These are phyloP conservation scores for Schizopora paradoxa DNA, from an alignment of 1,284 basidiomycete species.

Conservation along the genomic window DNA sequence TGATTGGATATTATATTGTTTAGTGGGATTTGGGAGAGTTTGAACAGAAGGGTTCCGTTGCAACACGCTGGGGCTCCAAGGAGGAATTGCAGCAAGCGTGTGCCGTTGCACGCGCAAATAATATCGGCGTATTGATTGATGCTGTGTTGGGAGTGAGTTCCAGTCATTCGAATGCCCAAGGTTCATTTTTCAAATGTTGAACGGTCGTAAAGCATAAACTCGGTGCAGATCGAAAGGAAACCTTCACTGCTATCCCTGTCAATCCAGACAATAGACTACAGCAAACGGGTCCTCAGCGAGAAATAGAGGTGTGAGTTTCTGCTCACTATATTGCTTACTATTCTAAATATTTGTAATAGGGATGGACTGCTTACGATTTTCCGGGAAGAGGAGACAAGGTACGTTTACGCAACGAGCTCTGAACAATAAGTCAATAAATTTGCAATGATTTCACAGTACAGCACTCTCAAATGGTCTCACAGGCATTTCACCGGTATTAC, in stretches of 20 bases:
- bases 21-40: constrained; percentile 94
- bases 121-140: constrained; percentile 68
- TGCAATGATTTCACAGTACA: constrained; percentile 46
- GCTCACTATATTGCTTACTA: neutral
- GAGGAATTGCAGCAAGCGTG: constrained; percentile 74
- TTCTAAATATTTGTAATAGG: constrained; percentile 36
- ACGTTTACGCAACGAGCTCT: constrained; percentile 6
- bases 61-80: constrained; percentile 90
- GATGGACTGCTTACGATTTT: constrained; percentile 87
- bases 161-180: constrained; percentile 4
- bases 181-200: neutral
- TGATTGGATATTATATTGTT: neutral
- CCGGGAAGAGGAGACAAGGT: constrained; percentile 72
- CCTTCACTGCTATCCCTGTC: constrained; percentile 72
- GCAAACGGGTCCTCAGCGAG: constrained; percentile 52
- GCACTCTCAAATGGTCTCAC: constrained; percentile 59
- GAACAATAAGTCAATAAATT: neutral
- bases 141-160: constrained; percentile 67
- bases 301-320: constrained; percentile 58
- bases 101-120: constrained; percentile 46
- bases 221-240: constrained; percentile 79
- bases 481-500: constrained; percentile 67
- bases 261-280: constrained; percentile 58
- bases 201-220: constrained; percentile 58
- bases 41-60: constrained; percentile 72